phyloP scores from a whole-genome alignment of 2,329 filamentous ascomycete genomes.

The Aspergillus sp. region DNA sequence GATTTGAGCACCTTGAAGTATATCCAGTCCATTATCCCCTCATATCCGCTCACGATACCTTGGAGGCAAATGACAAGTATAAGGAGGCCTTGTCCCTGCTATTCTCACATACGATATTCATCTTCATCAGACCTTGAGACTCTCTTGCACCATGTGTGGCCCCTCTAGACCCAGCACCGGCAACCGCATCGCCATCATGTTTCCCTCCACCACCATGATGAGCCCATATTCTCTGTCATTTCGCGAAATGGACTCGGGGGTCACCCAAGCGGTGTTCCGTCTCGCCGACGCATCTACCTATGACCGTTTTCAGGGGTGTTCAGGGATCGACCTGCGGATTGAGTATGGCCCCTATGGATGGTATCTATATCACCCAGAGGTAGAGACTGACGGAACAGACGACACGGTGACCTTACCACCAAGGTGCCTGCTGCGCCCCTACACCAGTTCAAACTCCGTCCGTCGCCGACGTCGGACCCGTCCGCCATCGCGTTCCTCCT shows the following conservation, averaged over 20 bases:
- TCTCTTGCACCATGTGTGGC: slow-evolving; percentile 46
- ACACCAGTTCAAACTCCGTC: slow-evolving; percentile 24
- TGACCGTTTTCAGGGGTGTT: slow-evolving; percentile 17
- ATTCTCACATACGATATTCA: too few relatives aligned
- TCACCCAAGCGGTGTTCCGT: slow-evolving; percentile 26
- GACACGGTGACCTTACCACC: slow-evolving; percentile 27
- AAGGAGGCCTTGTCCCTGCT: too few relatives aligned
- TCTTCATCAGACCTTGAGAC: too few relatives aligned
- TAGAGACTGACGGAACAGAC: slow-evolving; percentile 16
- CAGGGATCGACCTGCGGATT: slow-evolving; percentile 29
- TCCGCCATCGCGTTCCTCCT: slow-evolving; percentile 22
- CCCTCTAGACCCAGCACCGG: slow-evolving; percentile 49
- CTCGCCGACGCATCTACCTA: slow-evolving; percentile 23
- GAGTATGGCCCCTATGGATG: slow-evolving; percentile 24
- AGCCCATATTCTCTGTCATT: slow-evolving; percentile 33
- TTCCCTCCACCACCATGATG: slow-evolving; percentile 20
- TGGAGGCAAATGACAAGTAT: slow-evolving; percentile 7
- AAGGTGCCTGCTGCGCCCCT: slow-evolving; percentile 17
- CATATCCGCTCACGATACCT: slow-evolving; percentile 7
- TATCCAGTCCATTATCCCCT: not conserved
- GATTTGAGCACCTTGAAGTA: slow-evolving; percentile 22
- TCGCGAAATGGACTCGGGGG: slow-evolving; percentile 14
- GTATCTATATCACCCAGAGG: not conserved
- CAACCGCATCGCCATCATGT: slow-evolving; percentile 34
- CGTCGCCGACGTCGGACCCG: not conserved